Percentiles rank a stretch among this genome's conserved stretches.
phyloP scores from a whole-genome alignment of 805 yeast species.

The Scheffersomyces ergatensis region DNA sequence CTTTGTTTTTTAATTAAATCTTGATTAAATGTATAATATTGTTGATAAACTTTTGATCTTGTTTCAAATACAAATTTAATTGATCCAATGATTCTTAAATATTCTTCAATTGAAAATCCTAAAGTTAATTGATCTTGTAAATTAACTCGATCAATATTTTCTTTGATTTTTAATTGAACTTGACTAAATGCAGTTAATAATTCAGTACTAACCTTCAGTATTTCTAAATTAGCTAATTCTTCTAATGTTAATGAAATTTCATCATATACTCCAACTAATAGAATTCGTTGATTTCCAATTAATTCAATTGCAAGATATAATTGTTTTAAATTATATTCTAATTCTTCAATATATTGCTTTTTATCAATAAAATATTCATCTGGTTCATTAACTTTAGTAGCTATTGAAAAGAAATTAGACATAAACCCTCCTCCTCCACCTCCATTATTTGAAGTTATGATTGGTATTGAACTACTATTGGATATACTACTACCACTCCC shows the following conservation, averaged over 20 bases:
- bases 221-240: constrained; percentile 69
- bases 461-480: not conserved
- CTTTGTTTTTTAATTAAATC: constrained; percentile 46
- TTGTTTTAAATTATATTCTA: constrained; percentile 71
- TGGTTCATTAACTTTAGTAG: constrained; percentile 69
- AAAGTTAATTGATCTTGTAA: constrained; percentile 83
- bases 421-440: constrained; percentile 62
- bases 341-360: constrained; percentile 62
- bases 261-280: constrained; percentile 62
- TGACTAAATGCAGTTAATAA: constrained; percentile 69
- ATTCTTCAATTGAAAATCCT: constrained; percentile 86
- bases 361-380: constrained; percentile 76
- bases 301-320: constrained; percentile 70
- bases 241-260: constrained; percentile 59
- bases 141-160: constrained; percentile 72
- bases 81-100: constrained; percentile 73
- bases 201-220: constrained; percentile 63
- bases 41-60: constrained; percentile 55
- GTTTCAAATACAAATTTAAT: constrained; percentile 72
- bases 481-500: constrained; percentile 9
- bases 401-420: constrained; percentile 68
- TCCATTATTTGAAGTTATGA: constrained; percentile 1
- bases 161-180: constrained; percentile 68
- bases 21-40: constrained; percentile 41
- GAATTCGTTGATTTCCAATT: constrained; percentile 73